Evolutionary conservation across 1,284 basidiomycete species (phyloP), one percentile per base, ranked within the genome.

Genomic region (Austroboletus niveus): DNA sequence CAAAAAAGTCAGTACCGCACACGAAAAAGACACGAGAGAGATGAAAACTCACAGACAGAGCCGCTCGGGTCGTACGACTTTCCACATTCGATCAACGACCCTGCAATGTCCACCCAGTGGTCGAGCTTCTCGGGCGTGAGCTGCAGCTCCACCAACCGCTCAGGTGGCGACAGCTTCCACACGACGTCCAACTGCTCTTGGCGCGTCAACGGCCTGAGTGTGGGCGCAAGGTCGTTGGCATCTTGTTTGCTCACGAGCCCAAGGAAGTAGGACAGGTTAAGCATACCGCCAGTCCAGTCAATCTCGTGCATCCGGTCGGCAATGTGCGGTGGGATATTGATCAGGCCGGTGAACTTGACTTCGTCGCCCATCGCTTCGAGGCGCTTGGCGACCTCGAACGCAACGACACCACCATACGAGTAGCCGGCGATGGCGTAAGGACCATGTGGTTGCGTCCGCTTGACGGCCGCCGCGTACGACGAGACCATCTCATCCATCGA

Each of bases 391-490:
- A 79, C 68, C 55, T 80, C 76, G 49, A 75, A 79, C 8, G 75
- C 75, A 3, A 75, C 69, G 30, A 73, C 73, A 40, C 77, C 77
- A 35, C 77, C 78, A 44, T 75, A 79, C 30, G 73, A 75, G 69
- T 79, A 79, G 9, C 78, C 77, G 0, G 72, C 76, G 24, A 79
- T 60, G 40, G 72, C 69, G 49, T 75, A 79, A 1, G 78, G 77
- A 0, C 77, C 77, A 2, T 54, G 59, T 5, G 75, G 71, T 43
- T 73, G 72, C 1, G 64, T 60, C 5, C 60, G 60, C 56, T 70
- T 69, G 22, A 78, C 69, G 5, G 69, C 70, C 1, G 58, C 56
- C 6, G 70, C 65, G 50, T 79, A 79, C 15, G 62, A 65, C 5
- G 66, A 64, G 3, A 75, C 72, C 65, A 78, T 76, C 58, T 78